Evolutionary conservation across 2,329 filamentous ascomycete species (phyloP), one percentile per base, ranked within the genome.

Genomic region (Penicillium palitans): DNA sequence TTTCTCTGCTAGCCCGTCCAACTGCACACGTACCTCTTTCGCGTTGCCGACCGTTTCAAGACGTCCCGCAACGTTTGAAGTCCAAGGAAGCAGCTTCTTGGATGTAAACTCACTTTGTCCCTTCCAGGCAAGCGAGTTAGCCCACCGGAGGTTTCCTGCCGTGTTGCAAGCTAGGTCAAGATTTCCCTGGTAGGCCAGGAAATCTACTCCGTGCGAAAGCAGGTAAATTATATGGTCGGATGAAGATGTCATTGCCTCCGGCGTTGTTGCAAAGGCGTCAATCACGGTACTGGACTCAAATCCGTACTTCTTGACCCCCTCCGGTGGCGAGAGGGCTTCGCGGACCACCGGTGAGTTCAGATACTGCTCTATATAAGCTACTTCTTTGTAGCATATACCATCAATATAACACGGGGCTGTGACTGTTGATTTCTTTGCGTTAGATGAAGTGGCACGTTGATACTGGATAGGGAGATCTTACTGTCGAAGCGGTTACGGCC

Each of bases 91-190:
- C n/a, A 69, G 39, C 1, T 33, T 13, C 50, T 61, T 61, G 0
- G 68, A 61, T 2, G 55, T 19, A 27, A 70, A 70, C 41, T 65
- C 66, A 4, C 54, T 44, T 48, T 70, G 68, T 1, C 68, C 66
- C 37, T 67, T 67, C 67, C 68, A 68, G 2, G 45, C 17, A 17
- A 69, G 57, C 15, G 66, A 63, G 48, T 65, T 48, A 1, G 67
- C 59, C 68, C 66, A 70, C 1, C 63, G 61, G 2, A 68, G 54
- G 29, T 59, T 66, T 10, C 67, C 68, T 5, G 68, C 68, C 2
- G 67, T 69, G 21, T 70, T 70, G 27, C 68, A 70, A 3, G 67
- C 68, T 10, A 70, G 45, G 25, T 70, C 68, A 0, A 70, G 55
- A 13, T 69, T 69, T 0, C 67, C 67, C 29, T 70, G 67, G 33